Base-by-base conservation (phyloP, 2,329 filamentous ascomycete species). In the Cercospora nicotianae region DNA sequence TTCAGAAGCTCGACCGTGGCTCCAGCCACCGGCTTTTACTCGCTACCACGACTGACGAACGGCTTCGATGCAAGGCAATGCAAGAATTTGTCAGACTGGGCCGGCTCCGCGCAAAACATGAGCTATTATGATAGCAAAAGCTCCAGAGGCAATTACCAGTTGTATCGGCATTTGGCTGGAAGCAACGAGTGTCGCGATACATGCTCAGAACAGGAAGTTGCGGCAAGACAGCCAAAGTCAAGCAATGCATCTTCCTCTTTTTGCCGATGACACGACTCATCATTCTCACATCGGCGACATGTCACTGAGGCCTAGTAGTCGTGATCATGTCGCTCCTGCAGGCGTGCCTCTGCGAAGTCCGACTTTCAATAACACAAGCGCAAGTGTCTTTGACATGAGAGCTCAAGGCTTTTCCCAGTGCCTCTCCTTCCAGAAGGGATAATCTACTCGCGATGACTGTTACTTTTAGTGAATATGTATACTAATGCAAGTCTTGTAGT, bases 21-120 rank as follows among this genome's bases (percentile, higher is more conserved):
- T 45, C 65, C 36, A 60, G 63, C 63, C 63, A 65, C 63, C 57
- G 63, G 63, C 57, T 60, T 65, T 60, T 26, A n/a, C 16, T 58
- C 23, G 53, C 23, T 57, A 28, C 53, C 53, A 57, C 18, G 23
- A 23, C 13, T 28, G 20, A 57, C 28, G 53, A 28, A 8, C 53
- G 28, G 23, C 13, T 28, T n/a, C 30, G 53, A 16, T 57, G 53
- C 20, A 18, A 16, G 28, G 6, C 20, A 30, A 5, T 48, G 42
- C 42, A 20, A 42, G 36, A n/a, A 42, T 42, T 42, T 42, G 36
- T 42, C 36, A 42, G 16, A 7, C 36, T 42, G 36, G 16, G 36
- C 7, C n/a, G 36, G 36, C 36, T 39, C 36, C n/a, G 13, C 36
- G 36, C 36, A 42, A 16, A 42, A 42, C 36, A 39, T n/a, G 36